Base-by-base conservation (phyloP, 495 filamentous ascomycete species). In the Paragyromitra xinjiangensis region DNA sequence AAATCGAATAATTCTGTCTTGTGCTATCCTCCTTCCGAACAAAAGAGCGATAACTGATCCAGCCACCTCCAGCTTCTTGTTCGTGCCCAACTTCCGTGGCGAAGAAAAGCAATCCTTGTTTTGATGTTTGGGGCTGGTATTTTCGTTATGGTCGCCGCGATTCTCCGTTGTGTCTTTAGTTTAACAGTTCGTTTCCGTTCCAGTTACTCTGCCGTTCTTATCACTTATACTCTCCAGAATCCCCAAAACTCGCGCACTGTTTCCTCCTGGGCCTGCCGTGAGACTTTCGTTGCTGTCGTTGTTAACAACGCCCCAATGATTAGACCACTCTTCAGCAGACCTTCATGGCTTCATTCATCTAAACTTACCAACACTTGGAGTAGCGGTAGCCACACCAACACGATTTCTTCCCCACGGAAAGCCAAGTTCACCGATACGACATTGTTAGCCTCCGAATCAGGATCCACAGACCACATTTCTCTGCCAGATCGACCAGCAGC, bases 251-350 rank as follows among this genome's bases (percentile, higher is more conserved):
- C 70, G 61, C 75, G 14, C n/a, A 48, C 37, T 85, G 87, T 88
- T 7, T 88, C 88, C 50, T 86, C 85, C 83, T 91, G 89, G 89
- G 88, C 89, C 63, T 86, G 88, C 73, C 88, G 89, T 62, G 89
- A 90, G 75, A 89, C 88, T 45, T 90, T 91, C 75, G 87, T 90
- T 63, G 88, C 87, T 1, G 85, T 90, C 39, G 80, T 90, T 34
- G 85, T 90, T 66, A 86, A 86, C 73, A 91, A 90, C 80, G 80
- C 87, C 24, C 89, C 89, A 6, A 89, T 90, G 87, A 84, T 91
- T 45, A 88, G 89, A 71, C 88, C 88, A 0, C 75, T 89, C 7
- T 78, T 87, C 71, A 34, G 22, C 14, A 48, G 12, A 5, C 22
- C 40, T n/a, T 11, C 64, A 40, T 70, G 73, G 51, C 51, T 59